phyloP scores from a whole-genome alignment of 306 rosid genomes.

The peach (Prunus persica) region DNA sequence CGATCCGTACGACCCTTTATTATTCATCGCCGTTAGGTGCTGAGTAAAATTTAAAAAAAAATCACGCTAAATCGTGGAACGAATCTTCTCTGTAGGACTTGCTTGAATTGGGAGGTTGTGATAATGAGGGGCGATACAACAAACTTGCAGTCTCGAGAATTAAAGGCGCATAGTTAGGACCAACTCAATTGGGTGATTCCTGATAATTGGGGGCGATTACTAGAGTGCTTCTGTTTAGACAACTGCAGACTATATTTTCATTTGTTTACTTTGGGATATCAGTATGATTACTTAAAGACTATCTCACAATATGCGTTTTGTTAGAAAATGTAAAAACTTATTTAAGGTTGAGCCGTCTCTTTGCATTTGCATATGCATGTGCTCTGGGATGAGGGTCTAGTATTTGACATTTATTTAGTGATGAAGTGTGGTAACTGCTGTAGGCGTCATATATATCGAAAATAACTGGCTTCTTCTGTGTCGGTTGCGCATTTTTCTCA shows the following conservation, averaged over 20 bases:
- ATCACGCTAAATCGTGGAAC: conserved; percentile 62
- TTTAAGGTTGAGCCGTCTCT: background rate
- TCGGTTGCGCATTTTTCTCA: background rate
- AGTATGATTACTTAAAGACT: background rate
- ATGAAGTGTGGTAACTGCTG: conserved; percentile 12
- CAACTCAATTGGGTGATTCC: conserved; percentile 28
- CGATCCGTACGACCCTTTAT: conserved; percentile 41
- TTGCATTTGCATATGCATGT: background rate
- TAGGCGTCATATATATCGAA: background rate
- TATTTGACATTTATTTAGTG: background rate
- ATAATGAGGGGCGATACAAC: conserved; percentile 53
- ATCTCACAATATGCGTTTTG: background rate
- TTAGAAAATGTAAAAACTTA: conserved; percentile 13
- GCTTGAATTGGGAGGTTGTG: conserved; percentile 48
- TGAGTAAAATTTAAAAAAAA: conserved; percentile 27
- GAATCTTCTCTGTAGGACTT: conserved; percentile 76
- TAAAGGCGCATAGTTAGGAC: conserved; percentile 52
- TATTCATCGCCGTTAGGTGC: conserved; percentile 40
- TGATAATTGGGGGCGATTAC: conserved; percentile 20
- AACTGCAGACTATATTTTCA: conserved; percentile 28
- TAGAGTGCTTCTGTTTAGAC: conserved; percentile 38
- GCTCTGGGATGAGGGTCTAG: conserved; percentile 10
- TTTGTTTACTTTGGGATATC: conserved; percentile 13
- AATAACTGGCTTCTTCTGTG: background rate
- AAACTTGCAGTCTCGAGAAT: conserved; percentile 43